Evolutionary conservation across 1,284 basidiomycete species (phyloP), one percentile per base, ranked within the genome.

Genomic region (Bjerkandera adusta): DNA sequence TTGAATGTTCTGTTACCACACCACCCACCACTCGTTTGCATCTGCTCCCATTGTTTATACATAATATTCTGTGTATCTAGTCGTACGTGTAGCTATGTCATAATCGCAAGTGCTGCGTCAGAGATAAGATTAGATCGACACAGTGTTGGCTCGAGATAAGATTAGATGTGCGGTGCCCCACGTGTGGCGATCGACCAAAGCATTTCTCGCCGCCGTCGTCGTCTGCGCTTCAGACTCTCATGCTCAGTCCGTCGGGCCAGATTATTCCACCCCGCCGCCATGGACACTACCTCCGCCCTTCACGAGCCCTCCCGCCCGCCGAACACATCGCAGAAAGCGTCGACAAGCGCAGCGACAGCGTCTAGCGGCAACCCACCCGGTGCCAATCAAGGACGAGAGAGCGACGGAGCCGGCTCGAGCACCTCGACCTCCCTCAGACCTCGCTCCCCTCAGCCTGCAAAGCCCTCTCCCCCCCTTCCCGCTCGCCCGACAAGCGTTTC

Each of bases 361-460:
- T 13, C 46, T 48, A 35, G 46, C 46, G 46, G 46, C 46, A 48
- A 48, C 43, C 46, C 46, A 29, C 36, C 43, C 46, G 46, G 46
- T 42, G 33, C 22, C 46, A 48, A 37, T 48, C 38, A 40, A 20
- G 40, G 30, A 18, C 40, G 37, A 27, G 32, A 10, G 21, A 36
- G 27, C 45, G 30, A 45, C 33, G 43, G 40, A 18, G 35, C 43
- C 24, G 36, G 32, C 38, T 22, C 34, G 15, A 24, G 38, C 21
- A 41, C 45, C 33, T 43, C 41, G n/a, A 32, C 29, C 12, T 34
- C 22, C n/a, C n/a, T 38, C 13, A 38, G 27, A 43, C 41, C 10
- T 15, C 25, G 30, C 11, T 8, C 41, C 29, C 15, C 41, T 21
- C 25, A 18, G 18, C 41, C 41, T 11, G 13, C 40, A 20, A 29